Evolutionary conservation across 805 yeast genomes (phyloP), one percentile per base, ranked within the genome.

Genomic region (Ogataea ganodermae): DNA sequence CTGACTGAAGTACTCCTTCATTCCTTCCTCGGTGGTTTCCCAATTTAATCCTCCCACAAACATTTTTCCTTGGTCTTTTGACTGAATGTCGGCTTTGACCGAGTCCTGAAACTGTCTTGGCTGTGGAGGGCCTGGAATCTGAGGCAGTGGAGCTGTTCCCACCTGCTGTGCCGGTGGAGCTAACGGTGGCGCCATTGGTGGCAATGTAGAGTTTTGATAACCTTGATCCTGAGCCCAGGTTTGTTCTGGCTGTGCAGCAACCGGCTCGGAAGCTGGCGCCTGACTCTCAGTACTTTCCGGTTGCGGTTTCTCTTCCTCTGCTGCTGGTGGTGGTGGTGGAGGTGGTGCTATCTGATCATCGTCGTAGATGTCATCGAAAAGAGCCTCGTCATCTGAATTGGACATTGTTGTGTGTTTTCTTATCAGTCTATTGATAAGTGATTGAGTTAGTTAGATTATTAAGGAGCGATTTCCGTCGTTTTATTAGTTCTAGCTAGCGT

Each of bases 1-100:
- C 66, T 91, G 84, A 40, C 84, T 73, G 65, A 92, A 92, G 66
- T 92, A 92, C 46, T 81, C 84, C 56, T 78, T 82, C 69, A 92
- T 72, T 27, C 86, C 81, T 53, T 90, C 96, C 62, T 92, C 98
- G 12, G 91, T 84, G 13, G 99, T 92, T 63, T 92, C 97, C 98
- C 98, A 92, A 62, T 92, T 94, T 59, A 92, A 80, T 42, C 99
- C 99, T 53, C 99, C 99, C 67, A 89, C 81, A 62, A 90, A 90
- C 96, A 90, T 87, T 65, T 90, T 90, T 45, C 96, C 95, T 54
- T 83, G 83, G 59, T 88, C 96, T 55, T 83, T 79, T 53, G 62
- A 56, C 26, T 79, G 68, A 53, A 80, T 65, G 66, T 81, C 79
- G 13, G 79, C 80, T 50, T 69, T 75, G 30, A 69, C 68, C 20